phyloP scores from a whole-genome alignment of 176 grass and related monocot genomes.

The Poa pratensis region DNA sequence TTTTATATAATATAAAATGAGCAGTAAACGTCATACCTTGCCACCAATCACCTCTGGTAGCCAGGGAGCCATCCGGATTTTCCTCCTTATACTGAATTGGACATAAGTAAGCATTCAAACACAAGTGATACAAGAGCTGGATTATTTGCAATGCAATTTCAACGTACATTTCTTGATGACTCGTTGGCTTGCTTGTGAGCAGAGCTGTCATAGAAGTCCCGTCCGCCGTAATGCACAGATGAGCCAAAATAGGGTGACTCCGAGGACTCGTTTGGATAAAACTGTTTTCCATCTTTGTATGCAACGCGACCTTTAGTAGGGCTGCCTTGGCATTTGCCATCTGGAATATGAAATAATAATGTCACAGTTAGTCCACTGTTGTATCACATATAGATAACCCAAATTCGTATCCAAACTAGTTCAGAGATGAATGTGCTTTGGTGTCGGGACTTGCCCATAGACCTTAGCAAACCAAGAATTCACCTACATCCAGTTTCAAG shows the following conservation, averaged over 20 bases:
- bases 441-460: not conserved
- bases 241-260: constrained; percentile 86
- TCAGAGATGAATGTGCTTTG: not conserved
- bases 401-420: not conserved
- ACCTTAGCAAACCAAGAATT: not conserved
- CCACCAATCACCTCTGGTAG: constrained; percentile 99
- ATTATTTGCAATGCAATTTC: not conserved
- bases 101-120: constrained; percentile 23
- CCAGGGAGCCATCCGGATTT: constrained; percentile 55
- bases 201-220: constrained; percentile 81
- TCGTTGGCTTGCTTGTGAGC: constrained; percentile 44
- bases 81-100: constrained; percentile 70
- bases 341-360: constrained; percentile 37
- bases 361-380: not conserved
- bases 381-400: not conserved
- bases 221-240: constrained; percentile 82
- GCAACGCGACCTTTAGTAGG: constrained; percentile 36
- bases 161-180: constrained; percentile 35
- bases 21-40: constrained; percentile 59
- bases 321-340: constrained; percentile 56
- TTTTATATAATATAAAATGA: constrained; percentile 12
- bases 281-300: constrained; percentile 59
- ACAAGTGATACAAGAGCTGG: not conserved
- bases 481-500: not conserved
- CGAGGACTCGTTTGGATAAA: constrained; percentile 45